Conservation (phyloP, 257 asterid species). For the Petunia axillaris region DNA sequence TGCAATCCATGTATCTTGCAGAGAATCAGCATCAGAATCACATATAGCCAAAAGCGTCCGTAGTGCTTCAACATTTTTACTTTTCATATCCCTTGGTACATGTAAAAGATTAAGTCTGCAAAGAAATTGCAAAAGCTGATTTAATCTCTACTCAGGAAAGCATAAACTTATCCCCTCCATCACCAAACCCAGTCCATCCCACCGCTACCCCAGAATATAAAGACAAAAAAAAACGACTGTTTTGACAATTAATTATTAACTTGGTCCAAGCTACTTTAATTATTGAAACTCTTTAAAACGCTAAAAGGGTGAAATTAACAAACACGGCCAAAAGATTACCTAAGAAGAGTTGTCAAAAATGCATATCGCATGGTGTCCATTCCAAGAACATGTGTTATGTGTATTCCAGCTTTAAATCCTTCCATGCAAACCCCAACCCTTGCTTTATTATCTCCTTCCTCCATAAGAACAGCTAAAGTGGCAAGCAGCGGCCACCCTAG, state of each 20-base stretch:
- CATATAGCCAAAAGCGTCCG: slow-evolving; percentile 84
- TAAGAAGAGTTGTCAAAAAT: slow-evolving; percentile 83
- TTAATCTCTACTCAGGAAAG: slow-evolving; percentile 24
- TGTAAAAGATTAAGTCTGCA: slow-evolving; percentile 93
- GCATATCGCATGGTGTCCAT: slow-evolving; percentile 99
- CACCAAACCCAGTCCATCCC: background rate
- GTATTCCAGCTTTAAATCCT: slow-evolving; percentile 96
- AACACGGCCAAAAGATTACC: slow-evolving; percentile 51
- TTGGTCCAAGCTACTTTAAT: slow-evolving; percentile 8
- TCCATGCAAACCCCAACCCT: slow-evolving; percentile 93
- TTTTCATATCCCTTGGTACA: slow-evolving; percentile 96
- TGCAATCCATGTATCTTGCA: slow-evolving; percentile 98
- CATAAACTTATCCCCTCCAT: slow-evolving; percentile 19
- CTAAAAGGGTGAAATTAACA: slow-evolving; percentile 26
- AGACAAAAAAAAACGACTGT: slow-evolving; percentile 6
- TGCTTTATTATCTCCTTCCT: slow-evolving; percentile 94
- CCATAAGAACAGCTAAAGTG: slow-evolving; percentile 97
- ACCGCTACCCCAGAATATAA: slow-evolving; percentile 4
- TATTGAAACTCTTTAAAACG: slow-evolving; percentile 23
- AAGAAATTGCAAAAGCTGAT: slow-evolving; percentile 36
- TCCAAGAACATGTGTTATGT: slow-evolving; percentile 87
- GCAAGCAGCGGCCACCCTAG: slow-evolving; percentile 99
- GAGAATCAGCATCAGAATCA: slow-evolving; percentile 84
- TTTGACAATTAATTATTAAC: slow-evolving; percentile 10
- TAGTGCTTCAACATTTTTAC: slow-evolving; percentile 95